Percentiles rank a stretch among this genome's conserved stretches.
phyloP scores from a whole-genome alignment of 163 green algal species.

The Trebouxiophyceae sp. region DNA sequence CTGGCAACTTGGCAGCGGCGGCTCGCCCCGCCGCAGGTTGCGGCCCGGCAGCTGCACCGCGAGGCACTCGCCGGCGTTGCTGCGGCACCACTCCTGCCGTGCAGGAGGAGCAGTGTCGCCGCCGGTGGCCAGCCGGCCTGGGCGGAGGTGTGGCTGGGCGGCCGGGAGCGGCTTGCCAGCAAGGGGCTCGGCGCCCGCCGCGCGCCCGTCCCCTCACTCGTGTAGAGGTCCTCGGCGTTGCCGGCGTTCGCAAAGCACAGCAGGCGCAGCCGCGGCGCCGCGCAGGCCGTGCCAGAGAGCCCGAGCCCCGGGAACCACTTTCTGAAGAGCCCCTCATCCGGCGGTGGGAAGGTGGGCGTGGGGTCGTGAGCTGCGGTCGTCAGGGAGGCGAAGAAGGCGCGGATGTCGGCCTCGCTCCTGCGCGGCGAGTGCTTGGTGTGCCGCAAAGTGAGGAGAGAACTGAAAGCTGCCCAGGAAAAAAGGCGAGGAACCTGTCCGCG shows the following conservation, averaged over 20 bases:
- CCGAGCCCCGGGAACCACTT: constrained; percentile 39
- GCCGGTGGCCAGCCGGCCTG: neutral
- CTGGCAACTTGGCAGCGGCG: constrained; percentile 19
- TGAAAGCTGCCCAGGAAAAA: no score
- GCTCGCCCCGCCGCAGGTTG: constrained; percentile 43
- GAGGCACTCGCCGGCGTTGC: constrained; percentile 41
- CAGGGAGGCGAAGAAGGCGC: neutral
- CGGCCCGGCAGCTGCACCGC: constrained; percentile 72
- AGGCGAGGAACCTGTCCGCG: no score
- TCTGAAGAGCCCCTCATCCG: constrained; percentile 13
- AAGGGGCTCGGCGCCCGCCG: constrained; percentile 53
- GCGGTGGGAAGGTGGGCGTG: constrained; percentile 1
- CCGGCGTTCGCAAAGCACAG: constrained; percentile 70
- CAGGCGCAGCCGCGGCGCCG: constrained; percentile 36
- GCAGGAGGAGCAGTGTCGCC: neutral
- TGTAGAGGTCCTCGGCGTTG: constrained; percentile 84
- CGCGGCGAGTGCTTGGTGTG: neutral
- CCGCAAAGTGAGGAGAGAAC: neutral
- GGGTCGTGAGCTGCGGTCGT: neutral
- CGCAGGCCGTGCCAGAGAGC: constrained; percentile 23
- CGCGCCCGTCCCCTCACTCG: constrained; percentile 64
- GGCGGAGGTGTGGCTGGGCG: neutral
- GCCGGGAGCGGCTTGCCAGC: constrained; percentile 35
- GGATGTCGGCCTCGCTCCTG: constrained; percentile 1
- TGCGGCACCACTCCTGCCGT: constrained; percentile 58